Conservation (phyloP, 495 filamentous ascomycete genomes). For the Trichoderma erinaceum region DNA sequence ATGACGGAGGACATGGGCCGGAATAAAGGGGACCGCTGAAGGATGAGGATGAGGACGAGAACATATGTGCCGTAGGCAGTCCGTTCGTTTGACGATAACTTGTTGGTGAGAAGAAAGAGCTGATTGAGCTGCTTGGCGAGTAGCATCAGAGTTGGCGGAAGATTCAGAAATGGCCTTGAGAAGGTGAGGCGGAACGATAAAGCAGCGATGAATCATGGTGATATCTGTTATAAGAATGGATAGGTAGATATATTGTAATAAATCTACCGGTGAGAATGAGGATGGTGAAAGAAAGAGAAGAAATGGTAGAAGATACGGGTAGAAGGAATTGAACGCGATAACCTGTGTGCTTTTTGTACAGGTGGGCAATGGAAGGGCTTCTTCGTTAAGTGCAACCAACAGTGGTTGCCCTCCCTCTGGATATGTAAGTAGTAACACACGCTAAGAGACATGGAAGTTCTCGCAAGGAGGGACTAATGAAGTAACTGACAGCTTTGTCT, state of each 20-base stretch:
- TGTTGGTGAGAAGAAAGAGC: constrained; percentile 25
- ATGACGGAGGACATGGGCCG: constrained; percentile 32
- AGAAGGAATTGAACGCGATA: no score
- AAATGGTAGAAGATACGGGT: no score
- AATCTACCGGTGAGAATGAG: background rate
- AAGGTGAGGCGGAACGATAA: constrained; percentile 10
- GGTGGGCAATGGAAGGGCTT: no score
- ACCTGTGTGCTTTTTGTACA: no score
- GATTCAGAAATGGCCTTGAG: background rate
- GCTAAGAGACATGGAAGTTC: no score
- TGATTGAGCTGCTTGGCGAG: constrained; percentile 24
- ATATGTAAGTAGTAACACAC: no score
- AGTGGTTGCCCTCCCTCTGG: no score
- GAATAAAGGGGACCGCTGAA: constrained; percentile 28
- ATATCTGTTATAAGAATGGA: background rate
- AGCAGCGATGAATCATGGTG: background rate
- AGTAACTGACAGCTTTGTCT: no score
- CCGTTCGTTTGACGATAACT: constrained; percentile 25
- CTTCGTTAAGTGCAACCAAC: no score
- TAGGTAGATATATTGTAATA: background rate
- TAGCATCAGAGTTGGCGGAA: constrained; percentile 21
- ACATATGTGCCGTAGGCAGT: constrained; percentile 30
- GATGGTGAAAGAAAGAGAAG: no score
- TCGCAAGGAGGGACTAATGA: no score
- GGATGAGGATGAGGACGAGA: background rate